Base-by-base conservation (phyloP, 1,284 basidiomycete species). In the Apiotrichum porosum region DNA sequence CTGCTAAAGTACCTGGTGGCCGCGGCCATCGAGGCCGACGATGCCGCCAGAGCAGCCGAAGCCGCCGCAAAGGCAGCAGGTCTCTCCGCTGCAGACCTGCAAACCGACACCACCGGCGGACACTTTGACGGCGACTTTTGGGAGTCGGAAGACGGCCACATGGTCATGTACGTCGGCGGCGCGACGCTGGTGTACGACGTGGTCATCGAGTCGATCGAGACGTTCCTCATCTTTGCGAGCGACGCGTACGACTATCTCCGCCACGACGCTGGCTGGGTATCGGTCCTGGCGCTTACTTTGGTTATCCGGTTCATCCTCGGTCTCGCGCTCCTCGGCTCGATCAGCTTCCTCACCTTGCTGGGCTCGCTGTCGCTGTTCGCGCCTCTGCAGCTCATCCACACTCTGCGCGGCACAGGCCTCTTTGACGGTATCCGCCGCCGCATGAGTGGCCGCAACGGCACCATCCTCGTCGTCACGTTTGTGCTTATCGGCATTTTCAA, bases 371-470 rank as follows among this genome's bases (percentile, higher is more conserved):
- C 61, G 1, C 53, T 74, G 24, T 66, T 72, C 39, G 66, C 61
- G 9, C 70, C 69, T 1, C 53, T 72, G 2, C 68, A 74, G 36
- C 37, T 72, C 6, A 50, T 60, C 21, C 68, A 72, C 52, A 61
- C 63, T 9, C 38, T 72, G n/a, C 57, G 67, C 12, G 62, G 62
- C 0, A 54, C 61, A 3, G 67, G 62, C n/a, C 54, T 56, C 23
- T 57, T 58, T 28, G 31, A 42, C 26, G 44, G 44, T 14, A 9
- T 38, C 18, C 52, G 44, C 31, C 37, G 44, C 40, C 34, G 44
- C 10, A 6, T 37, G 13, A 15, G 19, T n/a, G 41, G 42, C 10
- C 49, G 41, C 14, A 35, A 38, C n/a, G 44, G 53, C 17, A 42
- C 48, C 1, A 34, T 65, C 3, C 31, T 71, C 36, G 21, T 61